phyloP scores from a whole-genome alignment of 2,329 filamentous ascomycete genomes.

The Pleurostoma richardsiae region DNA sequence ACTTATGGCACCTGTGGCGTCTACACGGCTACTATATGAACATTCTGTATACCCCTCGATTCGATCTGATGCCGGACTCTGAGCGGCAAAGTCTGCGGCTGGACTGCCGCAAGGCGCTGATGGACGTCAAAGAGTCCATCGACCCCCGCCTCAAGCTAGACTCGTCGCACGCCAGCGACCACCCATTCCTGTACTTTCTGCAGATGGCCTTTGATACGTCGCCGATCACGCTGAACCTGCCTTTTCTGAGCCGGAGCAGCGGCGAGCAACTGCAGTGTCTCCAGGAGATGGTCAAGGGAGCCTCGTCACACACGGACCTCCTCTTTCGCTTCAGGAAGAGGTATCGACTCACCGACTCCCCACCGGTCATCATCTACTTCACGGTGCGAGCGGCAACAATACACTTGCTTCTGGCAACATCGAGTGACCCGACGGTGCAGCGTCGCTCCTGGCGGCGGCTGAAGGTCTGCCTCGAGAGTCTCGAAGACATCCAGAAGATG shows the following conservation, averaged over 20 bases:
- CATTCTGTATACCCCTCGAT: background rate
- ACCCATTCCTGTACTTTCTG: background rate
- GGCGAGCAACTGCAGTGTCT: background rate
- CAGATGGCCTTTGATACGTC: background rate
- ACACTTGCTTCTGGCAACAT: background rate
- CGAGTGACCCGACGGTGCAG: background rate
- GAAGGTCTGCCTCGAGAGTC: background rate
- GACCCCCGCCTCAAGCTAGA: background rate
- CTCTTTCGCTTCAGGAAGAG: background rate
- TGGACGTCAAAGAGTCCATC: background rate
- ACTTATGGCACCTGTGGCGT: background rate
- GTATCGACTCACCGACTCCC: background rate
- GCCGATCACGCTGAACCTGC: background rate
- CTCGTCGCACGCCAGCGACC: background rate
- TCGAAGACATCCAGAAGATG: background rate
- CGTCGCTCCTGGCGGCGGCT: background rate
- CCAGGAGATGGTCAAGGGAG: background rate
- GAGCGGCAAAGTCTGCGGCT: background rate
- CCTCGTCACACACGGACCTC: background rate
- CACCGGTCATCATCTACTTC: background rate
- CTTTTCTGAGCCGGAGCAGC: background rate
- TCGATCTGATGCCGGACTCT: background rate
- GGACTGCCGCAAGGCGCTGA: background rate
- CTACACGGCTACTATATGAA: background rate
- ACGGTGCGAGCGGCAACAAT: background rate